A percentile compares a stretch with the other conserved stretches of the same genome.
These are phyloP conservation scores for Beauveria medogensis DNA, from an alignment of 2,329 filamentous ascomycete species.

Conservation along the genomic window DNA sequence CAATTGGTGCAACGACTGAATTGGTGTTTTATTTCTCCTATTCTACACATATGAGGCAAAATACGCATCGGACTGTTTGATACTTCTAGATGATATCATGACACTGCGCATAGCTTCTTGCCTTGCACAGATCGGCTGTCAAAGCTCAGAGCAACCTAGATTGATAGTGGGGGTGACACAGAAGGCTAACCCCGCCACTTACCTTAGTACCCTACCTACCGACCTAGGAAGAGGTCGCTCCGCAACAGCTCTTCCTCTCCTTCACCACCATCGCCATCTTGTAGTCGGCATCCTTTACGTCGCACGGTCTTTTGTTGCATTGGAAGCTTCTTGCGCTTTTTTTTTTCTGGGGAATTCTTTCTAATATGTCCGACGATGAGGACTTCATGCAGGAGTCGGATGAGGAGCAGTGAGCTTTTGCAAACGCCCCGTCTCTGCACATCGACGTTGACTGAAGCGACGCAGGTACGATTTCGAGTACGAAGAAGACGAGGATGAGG, in stretches of 20 bases:
- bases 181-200: background rate
- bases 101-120: too few species aligned
- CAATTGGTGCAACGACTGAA: too few species aligned
- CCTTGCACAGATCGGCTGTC: too few species aligned
- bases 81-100: too few species aligned
- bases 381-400: constrained; percentile 42
- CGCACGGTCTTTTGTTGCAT: background rate
- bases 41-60: too few species aligned
- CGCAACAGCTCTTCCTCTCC: background rate
- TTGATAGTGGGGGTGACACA: background rate
- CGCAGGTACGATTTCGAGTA: constrained; percentile 88
- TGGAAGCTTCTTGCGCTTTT: background rate
- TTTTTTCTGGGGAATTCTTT: too few species aligned
- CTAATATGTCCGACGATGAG: constrained; percentile 43
- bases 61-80: too few species aligned
- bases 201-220: too few species aligned
- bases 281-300: background rate
- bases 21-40: too few species aligned
- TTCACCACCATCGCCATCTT: background rate
- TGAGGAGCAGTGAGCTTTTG: constrained; percentile 32
- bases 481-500: constrained; percentile 84
- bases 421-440: background rate
- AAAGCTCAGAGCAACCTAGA: background rate
- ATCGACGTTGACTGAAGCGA: background rate
- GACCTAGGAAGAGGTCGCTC: background rate